Percentiles rank a stretch among this genome's conserved stretches.
These are phyloP conservation scores for Erysimum cheiri DNA, from an alignment of 441 rosid species.

Conservation along the genomic window DNA sequence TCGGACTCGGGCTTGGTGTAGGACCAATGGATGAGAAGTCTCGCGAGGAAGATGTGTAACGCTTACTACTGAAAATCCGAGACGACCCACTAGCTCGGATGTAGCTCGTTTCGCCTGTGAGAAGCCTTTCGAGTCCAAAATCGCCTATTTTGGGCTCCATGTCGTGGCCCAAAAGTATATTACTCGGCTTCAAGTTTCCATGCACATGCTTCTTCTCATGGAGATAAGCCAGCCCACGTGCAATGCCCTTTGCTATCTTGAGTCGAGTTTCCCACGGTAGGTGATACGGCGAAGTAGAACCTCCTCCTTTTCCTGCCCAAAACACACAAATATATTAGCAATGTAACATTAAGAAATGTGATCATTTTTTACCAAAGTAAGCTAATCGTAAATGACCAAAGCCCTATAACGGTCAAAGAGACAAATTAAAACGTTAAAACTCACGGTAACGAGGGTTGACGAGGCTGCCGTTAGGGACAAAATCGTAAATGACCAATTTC, in stretches of 20 bases:
- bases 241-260: constrained; percentile 76
- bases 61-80: constrained; percentile 76
- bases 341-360: not conserved
- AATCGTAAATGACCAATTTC: constrained; percentile 85
- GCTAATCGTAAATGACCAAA: not conserved
- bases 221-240: constrained; percentile 78
- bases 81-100: constrained; percentile 60
- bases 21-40: constrained; percentile 58
- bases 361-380: not conserved
- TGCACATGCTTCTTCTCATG: constrained; percentile 91
- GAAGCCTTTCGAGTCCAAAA: constrained; percentile 78
- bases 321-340: too few species aligned
- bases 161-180: constrained; percentile 64
- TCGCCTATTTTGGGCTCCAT: constrained; percentile 88
- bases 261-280: constrained; percentile 85
- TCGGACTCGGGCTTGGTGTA: constrained; percentile 82
- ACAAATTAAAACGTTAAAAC: constrained; percentile 33
- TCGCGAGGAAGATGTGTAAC: constrained; percentile 64
- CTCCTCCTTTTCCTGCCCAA: constrained; percentile 55
- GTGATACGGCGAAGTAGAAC: constrained; percentile 72
- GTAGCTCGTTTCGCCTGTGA: constrained; percentile 63
- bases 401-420: not conserved
- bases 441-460: constrained; percentile 86
- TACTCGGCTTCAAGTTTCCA: constrained; percentile 81
- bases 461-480: constrained; percentile 87